A percentile compares a stretch with the other conserved stretches of the same genome.
These are phyloP conservation scores for Teunomyces atbi DNA, from an alignment of 805 yeast species.

Conservation along the genomic window DNA sequence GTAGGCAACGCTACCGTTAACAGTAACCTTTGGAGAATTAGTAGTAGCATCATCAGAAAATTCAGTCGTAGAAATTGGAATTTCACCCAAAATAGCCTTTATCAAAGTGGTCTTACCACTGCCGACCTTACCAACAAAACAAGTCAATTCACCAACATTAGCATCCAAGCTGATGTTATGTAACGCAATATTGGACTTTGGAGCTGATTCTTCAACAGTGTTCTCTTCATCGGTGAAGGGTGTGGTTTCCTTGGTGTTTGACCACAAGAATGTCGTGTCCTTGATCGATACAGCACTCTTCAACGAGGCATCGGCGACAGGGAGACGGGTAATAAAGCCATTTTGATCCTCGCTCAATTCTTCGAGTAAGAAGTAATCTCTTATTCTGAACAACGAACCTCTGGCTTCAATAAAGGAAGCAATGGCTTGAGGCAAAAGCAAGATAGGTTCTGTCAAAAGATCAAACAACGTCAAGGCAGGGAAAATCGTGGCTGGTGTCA, in stretches of 20 bases:
- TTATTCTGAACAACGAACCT: constrained; percentile 34
- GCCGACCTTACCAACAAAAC: constrained; percentile 44
- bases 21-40: constrained; percentile 11
- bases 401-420: constrained; percentile 27
- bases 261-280: constrained; percentile 37
- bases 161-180: constrained; percentile 31
- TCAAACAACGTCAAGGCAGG: constrained; percentile 41
- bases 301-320: constrained; percentile 13
- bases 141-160: constrained; percentile 33
- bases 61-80: constrained; percentile 11
- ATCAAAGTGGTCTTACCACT: constrained; percentile 40
- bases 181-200: constrained; percentile 26
- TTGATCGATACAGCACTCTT: constrained; percentile 23
- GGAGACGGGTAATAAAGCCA: constrained; percentile 14
- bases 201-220: constrained; percentile 13
- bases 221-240: constrained; percentile 17
- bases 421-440: constrained; percentile 31
- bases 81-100: constrained; percentile 34
- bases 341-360: constrained; percentile 29
- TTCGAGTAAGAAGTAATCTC: constrained; percentile 30
- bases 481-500: constrained; percentile 38
- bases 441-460: constrained; percentile 34
- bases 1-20: constrained; percentile 37
- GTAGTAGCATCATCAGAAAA: constrained; percentile 8
- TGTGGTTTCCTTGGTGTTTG: constrained; percentile 9